A percentile compares a stretch with the other conserved stretches of the same genome.
Evolutionary conservation across 805 yeast species (phyloP).

Genomic region (Millerozyma acaciae): DNA sequence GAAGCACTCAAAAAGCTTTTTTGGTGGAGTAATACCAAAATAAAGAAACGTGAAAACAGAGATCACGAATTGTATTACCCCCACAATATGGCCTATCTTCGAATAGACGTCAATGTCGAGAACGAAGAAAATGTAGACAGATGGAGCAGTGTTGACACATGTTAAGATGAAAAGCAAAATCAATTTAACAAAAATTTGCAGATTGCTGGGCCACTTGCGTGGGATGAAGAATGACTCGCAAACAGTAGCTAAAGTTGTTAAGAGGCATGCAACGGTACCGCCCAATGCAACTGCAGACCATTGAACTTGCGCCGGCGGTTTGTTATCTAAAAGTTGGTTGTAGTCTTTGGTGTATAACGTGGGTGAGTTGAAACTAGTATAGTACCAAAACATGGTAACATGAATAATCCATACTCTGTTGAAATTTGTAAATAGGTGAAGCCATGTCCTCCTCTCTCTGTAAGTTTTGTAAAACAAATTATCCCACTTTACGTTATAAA

Average conservation of each 20-base stretch:
- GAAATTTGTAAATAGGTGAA: constrained; percentile 47
- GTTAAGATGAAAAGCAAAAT: constrained; percentile 12
- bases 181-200: constrained; percentile 14
- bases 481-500: constrained; percentile 39
- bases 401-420: constrained; percentile 54
- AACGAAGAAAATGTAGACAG: constrained; percentile 26
- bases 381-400: constrained; percentile 48
- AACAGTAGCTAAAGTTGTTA: constrained; percentile 23
- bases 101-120: constrained; percentile 22
- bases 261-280: constrained; percentile 36
- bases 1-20: constrained; percentile 14
- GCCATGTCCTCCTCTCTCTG: constrained; percentile 47
- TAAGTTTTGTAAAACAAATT: constrained; percentile 43
- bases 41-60: constrained; percentile 27
- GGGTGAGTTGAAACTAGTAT: constrained; percentile 48
- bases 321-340: constrained; percentile 36
- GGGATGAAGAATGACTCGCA: constrained; percentile 25
- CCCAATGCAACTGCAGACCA: constrained; percentile 45
- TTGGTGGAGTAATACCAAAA: constrained; percentile 25
- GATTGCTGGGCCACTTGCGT: constrained; percentile 20
- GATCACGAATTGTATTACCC: constrained; percentile 23
- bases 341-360: constrained; percentile 45
- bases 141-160: constrained; percentile 22
- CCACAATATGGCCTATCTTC: constrained; percentile 18
- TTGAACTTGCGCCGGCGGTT: constrained; percentile 43